Conservation (phyloP, 1,139 yeast species). For the Pichia sorboxylosa region DNA sequence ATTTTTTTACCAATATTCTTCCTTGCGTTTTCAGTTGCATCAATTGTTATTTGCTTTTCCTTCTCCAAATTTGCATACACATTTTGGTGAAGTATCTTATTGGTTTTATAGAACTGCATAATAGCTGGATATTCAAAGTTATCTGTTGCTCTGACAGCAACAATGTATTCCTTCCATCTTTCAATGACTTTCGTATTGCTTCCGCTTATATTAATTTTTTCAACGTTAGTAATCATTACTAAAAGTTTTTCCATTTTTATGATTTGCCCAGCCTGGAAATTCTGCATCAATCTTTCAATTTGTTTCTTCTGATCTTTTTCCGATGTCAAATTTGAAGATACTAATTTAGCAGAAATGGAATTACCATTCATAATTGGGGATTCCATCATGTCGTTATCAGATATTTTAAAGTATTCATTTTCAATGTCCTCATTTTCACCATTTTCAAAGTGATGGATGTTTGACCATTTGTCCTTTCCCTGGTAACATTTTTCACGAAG, state of each 20-base stretch:
- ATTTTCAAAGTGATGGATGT: no score
- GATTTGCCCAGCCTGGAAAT: constrained; percentile 44
- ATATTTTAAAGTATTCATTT: no score
- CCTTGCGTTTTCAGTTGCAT: not conserved
- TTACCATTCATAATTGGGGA: no score
- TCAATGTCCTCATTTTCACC: no score
- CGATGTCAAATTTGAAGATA: constrained; percentile 7
- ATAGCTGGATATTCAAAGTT: constrained; percentile 36
- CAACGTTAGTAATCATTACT: constrained; percentile 35
- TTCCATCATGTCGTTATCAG: no score
- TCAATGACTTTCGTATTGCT: constrained; percentile 45
- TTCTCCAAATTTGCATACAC: constrained; percentile 5
- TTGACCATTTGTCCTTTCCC: no score
- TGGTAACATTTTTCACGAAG: no score
- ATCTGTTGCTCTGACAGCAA: constrained; percentile 53
- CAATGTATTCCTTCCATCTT: constrained; percentile 65
- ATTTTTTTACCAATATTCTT: not conserved
- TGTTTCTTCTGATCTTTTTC: constrained; percentile 10
- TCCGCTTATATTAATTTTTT: constrained; percentile 29
- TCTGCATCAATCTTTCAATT: constrained; percentile 14
- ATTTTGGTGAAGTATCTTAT: constrained; percentile 27
- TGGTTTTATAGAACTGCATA: constrained; percentile 48
- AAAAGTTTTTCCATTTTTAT: constrained; percentile 56
- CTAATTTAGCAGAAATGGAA: no score
- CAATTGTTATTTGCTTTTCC: constrained; percentile 8